Evolutionary conservation across 352 stramenopile species (phyloP), one percentile per base, ranked within the genome.

Genomic region (Phytopythium ostracodes): DNA sequence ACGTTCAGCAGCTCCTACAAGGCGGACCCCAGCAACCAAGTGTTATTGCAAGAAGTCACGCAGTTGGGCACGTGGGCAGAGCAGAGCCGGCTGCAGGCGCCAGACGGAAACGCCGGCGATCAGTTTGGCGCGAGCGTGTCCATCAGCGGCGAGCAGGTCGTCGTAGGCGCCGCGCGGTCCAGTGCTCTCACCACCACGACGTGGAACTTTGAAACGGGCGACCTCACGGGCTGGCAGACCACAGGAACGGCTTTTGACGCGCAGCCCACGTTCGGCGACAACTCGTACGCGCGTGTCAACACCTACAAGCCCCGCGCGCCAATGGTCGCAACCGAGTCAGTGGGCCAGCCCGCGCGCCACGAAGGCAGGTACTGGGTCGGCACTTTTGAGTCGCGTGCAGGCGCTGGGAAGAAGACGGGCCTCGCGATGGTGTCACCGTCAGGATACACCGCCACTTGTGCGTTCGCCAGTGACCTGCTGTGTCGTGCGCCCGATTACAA

Each of bases 181-280:
- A 79, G 70, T 11, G 83, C 85, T 3, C 77, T 92, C 18, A 80
- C 87, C 3, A 92, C 80, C 3, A 98, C 92, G 50, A 98, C 96
- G 18, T 99, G 96, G 95, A 88, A 99, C 69, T 99, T 99, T 68
- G 97, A 99, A 63, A 98, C 96, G 0, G 97, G 96, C 43, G 88
- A 98, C 63, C 73, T 99, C 40, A 88, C 81, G 0, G 97, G 97
- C 2, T 99, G 96, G 97, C 72, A 79, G 33, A 87, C 79, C 8
- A 98, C 94, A 0, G 97, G 96, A 5, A 91, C 76, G 25, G 96
- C 96, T 12, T 99, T 99, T 64, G 80, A 94, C 35, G 70, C 76
- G 25, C 97, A 99, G 64, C 96, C 97, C 1, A 99, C 96, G 9
- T 98, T 88, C 67, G 97, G 96, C 1, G 96, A 99, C 68, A 98